These are phyloP conservation scores for Hemileccinum hortonii DNA, from an alignment of 1,284 basidiomycete genomes.

Conservation along the genomic window DNA sequence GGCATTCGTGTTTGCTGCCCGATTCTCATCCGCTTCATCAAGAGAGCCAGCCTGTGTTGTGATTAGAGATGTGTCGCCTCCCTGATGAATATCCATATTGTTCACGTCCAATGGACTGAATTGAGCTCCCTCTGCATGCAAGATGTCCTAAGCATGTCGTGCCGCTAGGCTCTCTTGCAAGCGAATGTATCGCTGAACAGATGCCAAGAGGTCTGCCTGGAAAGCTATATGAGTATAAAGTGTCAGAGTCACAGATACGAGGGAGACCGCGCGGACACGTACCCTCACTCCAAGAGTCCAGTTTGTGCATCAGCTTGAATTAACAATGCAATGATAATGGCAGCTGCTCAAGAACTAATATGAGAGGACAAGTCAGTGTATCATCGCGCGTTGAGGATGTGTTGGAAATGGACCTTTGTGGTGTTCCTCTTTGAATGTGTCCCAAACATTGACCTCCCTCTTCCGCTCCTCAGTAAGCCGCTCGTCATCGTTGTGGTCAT, in stretches of 20 bases:
- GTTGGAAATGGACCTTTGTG: conserved; percentile 57
- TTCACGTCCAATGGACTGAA: neutral
- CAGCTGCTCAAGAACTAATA: conserved; percentile 78
- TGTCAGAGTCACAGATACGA: conserved; percentile 4
- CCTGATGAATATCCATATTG: neutral
- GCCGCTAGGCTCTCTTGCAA: conserved; percentile 32
- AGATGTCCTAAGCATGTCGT: neutral
- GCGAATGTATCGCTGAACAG: conserved; percentile 44
- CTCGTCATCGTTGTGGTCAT: conserved; percentile 16
- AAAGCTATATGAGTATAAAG: conserved; percentile 35
- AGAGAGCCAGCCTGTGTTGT: conserved; percentile 9
- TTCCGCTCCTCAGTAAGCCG: conserved; percentile 31
- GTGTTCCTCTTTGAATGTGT: conserved; percentile 74
- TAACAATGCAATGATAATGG: conserved; percentile 83
- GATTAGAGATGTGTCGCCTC: neutral
- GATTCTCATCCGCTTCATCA: neutral
- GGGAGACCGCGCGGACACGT: conserved; percentile 24
- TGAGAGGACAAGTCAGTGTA: neutral
- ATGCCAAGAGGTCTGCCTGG: conserved; percentile 40
- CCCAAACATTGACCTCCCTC: conserved; percentile 70
- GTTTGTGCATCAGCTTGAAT: conserved; percentile 75
- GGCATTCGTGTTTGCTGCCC: neutral
- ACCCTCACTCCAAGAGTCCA: conserved; percentile 76
- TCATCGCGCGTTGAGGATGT: conserved; percentile 1
- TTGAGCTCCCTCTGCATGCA: neutral